Conservation (phyloP, 148 eudicot genomes). For the Amaranthus hypochondriacus region DNA sequence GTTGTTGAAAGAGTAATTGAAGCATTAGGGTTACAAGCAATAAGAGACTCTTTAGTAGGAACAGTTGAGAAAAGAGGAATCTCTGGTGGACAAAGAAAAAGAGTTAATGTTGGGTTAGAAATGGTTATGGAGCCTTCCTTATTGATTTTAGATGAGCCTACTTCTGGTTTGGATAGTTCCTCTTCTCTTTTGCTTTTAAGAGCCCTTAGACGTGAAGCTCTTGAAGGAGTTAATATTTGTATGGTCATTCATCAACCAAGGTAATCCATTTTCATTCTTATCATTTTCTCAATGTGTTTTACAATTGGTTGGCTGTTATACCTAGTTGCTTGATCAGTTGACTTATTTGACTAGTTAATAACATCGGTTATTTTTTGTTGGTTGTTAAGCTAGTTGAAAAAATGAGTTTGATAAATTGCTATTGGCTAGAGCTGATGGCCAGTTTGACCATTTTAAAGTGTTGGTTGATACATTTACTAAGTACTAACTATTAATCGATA, state of each 20-base stretch:
- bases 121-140: slow-evolving; percentile 97
- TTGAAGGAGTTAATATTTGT: slow-evolving; percentile 89
- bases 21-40: slow-evolving; percentile 66
- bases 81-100: slow-evolving; percentile 89
- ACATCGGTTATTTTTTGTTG: too few species aligned
- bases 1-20: slow-evolving; percentile 88
- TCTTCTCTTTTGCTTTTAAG: slow-evolving; percentile 81
- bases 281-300: neutral
- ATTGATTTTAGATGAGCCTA: slow-evolving; percentile 89
- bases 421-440: too few species aligned
- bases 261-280: slow-evolving; percentile 26
- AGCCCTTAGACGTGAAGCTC: slow-evolving; percentile 92
- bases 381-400: too few species aligned
- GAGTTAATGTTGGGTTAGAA: slow-evolving; percentile 89
- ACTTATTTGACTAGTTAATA: too few species aligned
- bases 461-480: too few species aligned
- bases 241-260: slow-evolving; percentile 98
- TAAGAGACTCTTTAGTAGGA: slow-evolving; percentile 85
- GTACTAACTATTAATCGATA: too few species aligned
- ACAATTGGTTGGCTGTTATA: too few species aligned
- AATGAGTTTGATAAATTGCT: too few species aligned
- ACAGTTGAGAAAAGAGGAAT: slow-evolving; percentile 91
- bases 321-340: too few species aligned
- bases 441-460: too few species aligned
- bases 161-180: slow-evolving; percentile 94